A percentile compares a stretch with the other conserved stretches of the same genome.
Conservation (phyloP, 805 yeast genomes). For the Clavispora santaluciae region DNA sequence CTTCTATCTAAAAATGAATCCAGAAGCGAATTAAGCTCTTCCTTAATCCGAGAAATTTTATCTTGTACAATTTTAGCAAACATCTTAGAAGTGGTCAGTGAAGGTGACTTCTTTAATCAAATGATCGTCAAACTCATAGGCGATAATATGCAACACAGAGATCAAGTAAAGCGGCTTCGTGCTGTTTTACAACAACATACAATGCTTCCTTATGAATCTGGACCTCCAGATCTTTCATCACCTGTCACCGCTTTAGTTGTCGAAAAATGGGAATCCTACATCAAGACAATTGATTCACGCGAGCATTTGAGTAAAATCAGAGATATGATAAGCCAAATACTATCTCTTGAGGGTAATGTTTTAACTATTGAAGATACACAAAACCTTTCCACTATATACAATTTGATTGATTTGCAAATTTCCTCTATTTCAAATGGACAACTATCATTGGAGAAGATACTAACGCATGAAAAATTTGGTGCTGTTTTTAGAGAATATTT, state of each 20-base stretch:
- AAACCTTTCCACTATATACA: not conserved
- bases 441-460: constrained; percentile 6
- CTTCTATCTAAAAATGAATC: constrained; percentile 46
- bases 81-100: constrained; percentile 54
- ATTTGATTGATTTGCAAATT: not conserved
- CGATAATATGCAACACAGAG: constrained; percentile 62
- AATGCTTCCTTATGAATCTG: not conserved
- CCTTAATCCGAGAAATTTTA: constrained; percentile 60
- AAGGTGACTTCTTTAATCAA: constrained; percentile 75
- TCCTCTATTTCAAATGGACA: not conserved
- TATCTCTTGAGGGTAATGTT: not conserved
- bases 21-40: constrained; percentile 42
- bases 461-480: constrained; percentile 6
- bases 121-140: constrained; percentile 56
- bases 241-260: not conserved
- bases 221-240: not conserved
- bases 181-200: constrained; percentile 67
- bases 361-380: too few relatives aligned
- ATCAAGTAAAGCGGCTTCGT: constrained; percentile 68
- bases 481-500: constrained; percentile 13
- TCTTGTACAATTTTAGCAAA: constrained; percentile 44
- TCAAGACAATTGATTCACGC: constrained; percentile 1
- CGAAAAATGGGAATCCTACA: constrained; percentile 3
- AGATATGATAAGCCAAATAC: not conserved
- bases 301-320: not conserved